Conservation (phyloP, 805 yeast species). For the Debaryomyces tyrocola region DNA sequence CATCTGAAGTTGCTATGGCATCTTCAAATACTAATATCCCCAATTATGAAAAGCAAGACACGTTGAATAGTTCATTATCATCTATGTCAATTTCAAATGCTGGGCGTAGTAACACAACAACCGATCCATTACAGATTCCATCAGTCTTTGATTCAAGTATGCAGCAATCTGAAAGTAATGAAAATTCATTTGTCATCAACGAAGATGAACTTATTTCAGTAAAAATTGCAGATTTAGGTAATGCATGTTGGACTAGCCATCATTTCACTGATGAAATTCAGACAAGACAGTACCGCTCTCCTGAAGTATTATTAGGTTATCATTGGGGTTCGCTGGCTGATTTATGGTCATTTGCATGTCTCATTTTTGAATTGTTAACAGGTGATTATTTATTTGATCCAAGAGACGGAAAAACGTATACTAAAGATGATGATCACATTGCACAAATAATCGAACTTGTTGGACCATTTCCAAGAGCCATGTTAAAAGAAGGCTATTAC, state of each 20-base stretch:
- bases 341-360: conserved; percentile 94
- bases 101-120: conserved; percentile 9
- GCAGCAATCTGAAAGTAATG: conserved; percentile 7
- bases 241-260: conserved; percentile 62
- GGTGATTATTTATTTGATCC: conserved; percentile 97
- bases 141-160: conserved; percentile 4
- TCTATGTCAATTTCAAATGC: conserved; percentile 42
- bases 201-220: conserved; percentile 60
- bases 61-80: conserved; percentile 37
- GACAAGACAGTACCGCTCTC: conserved; percentile 66
- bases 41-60: conserved; percentile 17
- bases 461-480: conserved; percentile 63
- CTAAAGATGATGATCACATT: conserved; percentile 92
- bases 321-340: conserved; percentile 96
- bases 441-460: conserved; percentile 90
- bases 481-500: conserved; percentile 61
- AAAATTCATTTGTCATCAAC: conserved; percentile 22
- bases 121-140: conserved; percentile 20
- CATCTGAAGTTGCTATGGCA: conserved; percentile 15
- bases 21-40: conserved; percentile 11
- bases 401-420: conserved; percentile 67
- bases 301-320: conserved; percentile 67
- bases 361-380: conserved; percentile 85
- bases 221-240: conserved; percentile 70
- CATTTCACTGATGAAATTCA: conserved; percentile 71